Evolutionary conservation across 2,329 filamentous ascomycete genomes (phyloP), one percentile per base, ranked within the genome.

Genomic region (Neonectria sp.): DNA sequence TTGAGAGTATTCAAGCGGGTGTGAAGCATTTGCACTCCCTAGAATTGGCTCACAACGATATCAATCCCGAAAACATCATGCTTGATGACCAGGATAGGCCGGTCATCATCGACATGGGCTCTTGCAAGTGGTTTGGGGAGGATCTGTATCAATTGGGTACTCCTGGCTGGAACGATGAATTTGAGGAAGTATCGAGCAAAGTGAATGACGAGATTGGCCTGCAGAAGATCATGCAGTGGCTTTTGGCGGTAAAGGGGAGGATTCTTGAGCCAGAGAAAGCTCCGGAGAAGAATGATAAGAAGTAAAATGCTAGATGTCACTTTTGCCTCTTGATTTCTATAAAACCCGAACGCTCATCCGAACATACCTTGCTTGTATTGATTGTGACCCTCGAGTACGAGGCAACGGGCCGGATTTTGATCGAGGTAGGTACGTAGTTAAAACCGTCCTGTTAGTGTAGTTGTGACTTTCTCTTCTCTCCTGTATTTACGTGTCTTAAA

Each of bases 91-190:
- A 76, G n/a, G 77, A 76, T 15, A 67, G 68, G 4, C 75, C 80
- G 7, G 71, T 79, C 27, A 70, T 82, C 48, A 73, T 82, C 27
- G 79, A 82, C 64, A 80, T 79, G 56, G 80, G 77, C 52, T 79
- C 78, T 40, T 80, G 76, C 33, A 49, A 37, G 12, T 17, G 15
- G 27, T n/a, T 59, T n/a, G 61, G 55, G 8, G 25, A 59, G 29
- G 27, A 52, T 17, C 35, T 64, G 40, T 13, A n/a, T 17, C 29
- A 51, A 25, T 5, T 64, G 9, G 61, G 61, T 4, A 53, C 53
- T 6, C 25, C 35, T 13, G 61, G 43, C 5, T 64, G 55, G 55
- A 52, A 64, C 35, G 61, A 59, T 9, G 56, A 8, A 17, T 59
- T 51, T 24, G 56, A 49, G 5, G 40, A 46, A 7, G 12, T 37